Evolutionary conservation across 345 rosid species (phyloP), one percentile per base, ranked within the genome.

Genomic region (Dipteronia sinensis): DNA sequence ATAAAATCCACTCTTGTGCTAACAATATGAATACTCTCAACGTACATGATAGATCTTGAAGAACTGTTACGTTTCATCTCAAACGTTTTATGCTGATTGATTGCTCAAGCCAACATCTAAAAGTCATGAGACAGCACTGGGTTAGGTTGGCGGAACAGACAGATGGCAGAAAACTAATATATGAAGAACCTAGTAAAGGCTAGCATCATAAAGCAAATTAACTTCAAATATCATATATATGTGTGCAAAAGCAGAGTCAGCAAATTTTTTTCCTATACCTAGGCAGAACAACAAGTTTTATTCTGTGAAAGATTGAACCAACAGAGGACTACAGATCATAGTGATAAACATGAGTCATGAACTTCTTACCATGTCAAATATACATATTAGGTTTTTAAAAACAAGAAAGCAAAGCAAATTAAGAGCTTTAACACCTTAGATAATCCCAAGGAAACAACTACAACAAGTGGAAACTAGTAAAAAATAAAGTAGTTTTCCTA

Each of bases 181-280:
- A 53, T 53, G 58, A 15, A 15, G 58, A 53, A 15, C 11, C 58
- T 16, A 19, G 58, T 53, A 53, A 53, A 53, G 58, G 58, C n/a
- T 53, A 53, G 58, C 16, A 16, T 15, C 58, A 53, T 53, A 53
- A 53, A 53, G n/a, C 58, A 53, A 53, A 53, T 16, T 53, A 46
- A 46, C 34, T 69, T 69, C 72, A 72, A 72, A 56, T 12, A 38
- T 58, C 20, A 15, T n/a, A 38, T 15, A 72, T 29, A 31, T 71
- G 27, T 10, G 40, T 46, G 58, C 56, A 31, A n/a, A 10, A 20
- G 12, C 3, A 72, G 31, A 27, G 74, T 16, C 46, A 55, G n/a
- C 58, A 10, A 2, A 15, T 53, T 3, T 53, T 53, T 53, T 53
- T 53, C 20, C 16, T 16, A 53, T 53, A 53, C n/a, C 16, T 16